phyloP scores from a whole-genome alignment of 148 eudicot species.

The Rheum nobile region DNA sequence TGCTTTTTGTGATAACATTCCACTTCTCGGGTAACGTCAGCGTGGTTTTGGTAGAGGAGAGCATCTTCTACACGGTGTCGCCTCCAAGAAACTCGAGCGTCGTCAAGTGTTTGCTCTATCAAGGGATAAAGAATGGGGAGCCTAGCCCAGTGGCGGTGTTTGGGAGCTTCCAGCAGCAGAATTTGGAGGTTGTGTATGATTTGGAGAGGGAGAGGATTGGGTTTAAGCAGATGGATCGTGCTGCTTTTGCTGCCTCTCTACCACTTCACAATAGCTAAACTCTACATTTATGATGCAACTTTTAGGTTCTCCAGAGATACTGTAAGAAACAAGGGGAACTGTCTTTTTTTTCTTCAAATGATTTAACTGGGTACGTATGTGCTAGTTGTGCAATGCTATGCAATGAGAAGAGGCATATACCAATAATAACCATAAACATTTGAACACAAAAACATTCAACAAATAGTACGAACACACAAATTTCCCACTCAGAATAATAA shows the following conservation, averaged over 20 bases:
- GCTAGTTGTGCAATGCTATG: no score
- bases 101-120: constrained; percentile 44
- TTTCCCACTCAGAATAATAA: no score
- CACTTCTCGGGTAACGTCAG: constrained; percentile 48
- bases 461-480: no score
- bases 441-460: no score
- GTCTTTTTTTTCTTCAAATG: no score
- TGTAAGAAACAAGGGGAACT: no score
- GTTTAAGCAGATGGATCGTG: constrained; percentile 45
- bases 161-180: constrained; percentile 59
- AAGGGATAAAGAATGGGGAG: constrained; percentile 32
- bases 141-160: constrained; percentile 45
- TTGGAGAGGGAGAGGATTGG: constrained; percentile 54
- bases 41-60: constrained; percentile 33
- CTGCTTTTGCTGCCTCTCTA: constrained; percentile 24
- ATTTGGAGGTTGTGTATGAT: constrained; percentile 59
- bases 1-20: constrained; percentile 32
- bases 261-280: constrained; percentile 17
- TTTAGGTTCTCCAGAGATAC: no score
- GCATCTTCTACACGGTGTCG: constrained; percentile 33
- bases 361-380: no score
- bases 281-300: not conserved
- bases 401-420: no score
- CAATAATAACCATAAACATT: no score
- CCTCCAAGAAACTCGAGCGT: constrained; percentile 28